These are phyloP conservation scores for Ammopiptanthus mongolicus DNA, from an alignment of 306 rosid genomes.

Conservation along the genomic window DNA sequence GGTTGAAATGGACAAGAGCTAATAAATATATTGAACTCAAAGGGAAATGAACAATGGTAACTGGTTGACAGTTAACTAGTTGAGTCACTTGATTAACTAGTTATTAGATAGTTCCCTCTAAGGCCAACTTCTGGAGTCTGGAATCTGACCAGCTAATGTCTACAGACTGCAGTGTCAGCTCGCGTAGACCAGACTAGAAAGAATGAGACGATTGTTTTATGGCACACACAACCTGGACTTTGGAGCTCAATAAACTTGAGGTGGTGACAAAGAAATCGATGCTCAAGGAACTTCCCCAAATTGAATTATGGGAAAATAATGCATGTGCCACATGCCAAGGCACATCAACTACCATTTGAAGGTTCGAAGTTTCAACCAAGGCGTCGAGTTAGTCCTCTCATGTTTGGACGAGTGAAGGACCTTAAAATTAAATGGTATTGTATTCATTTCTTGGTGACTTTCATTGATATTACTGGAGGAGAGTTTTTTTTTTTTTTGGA, in stretches of 20 bases:
- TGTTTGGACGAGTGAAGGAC: neutral
- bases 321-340: neutral
- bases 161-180: neutral
- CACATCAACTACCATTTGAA: neutral
- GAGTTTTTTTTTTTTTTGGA: neutral
- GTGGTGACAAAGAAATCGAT: neutral
- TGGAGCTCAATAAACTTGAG: neutral
- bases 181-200: neutral
- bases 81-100: neutral
- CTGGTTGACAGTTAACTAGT: neutral
- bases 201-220: neutral
- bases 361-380: neutral
- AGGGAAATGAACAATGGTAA: neutral
- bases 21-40: neutral
- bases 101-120: neutral
- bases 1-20: neutral
- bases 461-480: neutral
- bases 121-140: neutral
- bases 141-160: neutral
- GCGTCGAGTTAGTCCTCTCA: constrained; percentile 1
- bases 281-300: neutral
- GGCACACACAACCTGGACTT: neutral
- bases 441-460: neutral
- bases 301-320: neutral
- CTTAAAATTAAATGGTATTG: neutral